Evolutionary conservation across 352 stramenopile species (phyloP).

Genomic region (Phytophthora sp.): DNA sequence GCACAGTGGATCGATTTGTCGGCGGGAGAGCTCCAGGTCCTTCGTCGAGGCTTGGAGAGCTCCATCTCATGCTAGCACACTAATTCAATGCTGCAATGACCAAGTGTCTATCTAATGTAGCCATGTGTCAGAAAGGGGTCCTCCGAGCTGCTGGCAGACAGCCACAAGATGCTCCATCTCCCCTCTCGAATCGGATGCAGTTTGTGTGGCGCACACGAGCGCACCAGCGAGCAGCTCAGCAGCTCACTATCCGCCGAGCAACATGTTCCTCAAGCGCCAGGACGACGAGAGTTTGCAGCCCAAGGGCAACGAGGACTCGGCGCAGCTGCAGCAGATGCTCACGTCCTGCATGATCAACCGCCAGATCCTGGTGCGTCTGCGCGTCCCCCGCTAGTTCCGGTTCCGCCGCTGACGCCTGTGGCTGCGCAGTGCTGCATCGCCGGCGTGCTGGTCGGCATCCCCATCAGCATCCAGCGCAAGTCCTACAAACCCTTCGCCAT

Average conservation of each 20-base stretch:
- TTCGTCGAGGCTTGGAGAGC: too few relatives aligned
- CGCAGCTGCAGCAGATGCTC: slow-evolving; percentile 82
- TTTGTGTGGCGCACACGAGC: not conserved
- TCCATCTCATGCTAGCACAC: not conserved
- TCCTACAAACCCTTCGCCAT: slow-evolving; percentile 85
- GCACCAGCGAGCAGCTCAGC: too few relatives aligned
- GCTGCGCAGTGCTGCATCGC: slow-evolving; percentile 69
- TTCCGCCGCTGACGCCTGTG: not conserved
- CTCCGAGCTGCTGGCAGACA: slow-evolving; percentile 1
- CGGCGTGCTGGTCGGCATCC: slow-evolving; percentile 82
- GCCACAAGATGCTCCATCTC: slow-evolving; percentile 1
- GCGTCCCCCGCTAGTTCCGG: too few relatives aligned
- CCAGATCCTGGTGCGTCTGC: slow-evolving; percentile 79
- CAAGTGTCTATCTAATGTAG: slow-evolving; percentile 1
- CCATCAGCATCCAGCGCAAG: slow-evolving; percentile 83
- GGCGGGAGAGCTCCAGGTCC: not conserved
- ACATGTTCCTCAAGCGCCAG: slow-evolving; percentile 65
- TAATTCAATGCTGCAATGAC: not conserved
- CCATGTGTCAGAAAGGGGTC: not conserved
- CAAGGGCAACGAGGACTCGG: slow-evolving; percentile 71
- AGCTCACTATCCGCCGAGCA: too few relatives aligned
- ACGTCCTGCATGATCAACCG: slow-evolving; percentile 88
- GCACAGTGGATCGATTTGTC: slow-evolving; percentile 11
- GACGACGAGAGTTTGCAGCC: slow-evolving; percentile 49
- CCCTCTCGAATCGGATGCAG: slow-evolving; percentile 1